phyloP scores from a whole-genome alignment of 352 stramenopile species.

The Blastocystis hominis region DNA sequence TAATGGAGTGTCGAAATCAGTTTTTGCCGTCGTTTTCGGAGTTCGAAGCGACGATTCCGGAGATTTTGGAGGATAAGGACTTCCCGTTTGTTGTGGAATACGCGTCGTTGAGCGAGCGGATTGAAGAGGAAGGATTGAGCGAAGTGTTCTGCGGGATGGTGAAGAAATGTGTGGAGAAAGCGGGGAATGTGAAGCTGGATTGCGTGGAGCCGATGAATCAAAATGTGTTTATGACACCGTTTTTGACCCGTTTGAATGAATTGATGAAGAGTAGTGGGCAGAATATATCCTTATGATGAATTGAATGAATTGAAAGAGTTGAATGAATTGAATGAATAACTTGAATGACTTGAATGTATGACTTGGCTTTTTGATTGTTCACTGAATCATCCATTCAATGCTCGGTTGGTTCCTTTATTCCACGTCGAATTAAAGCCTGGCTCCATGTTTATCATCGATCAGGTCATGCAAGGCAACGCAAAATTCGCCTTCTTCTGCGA shows the following conservation, averaged over 20 bases:
- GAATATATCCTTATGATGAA: neutral
- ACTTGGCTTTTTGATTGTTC: neutral
- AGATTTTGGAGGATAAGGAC: neutral
- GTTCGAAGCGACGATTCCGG: neutral
- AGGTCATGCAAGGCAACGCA: neutral
- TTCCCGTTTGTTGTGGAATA: neutral
- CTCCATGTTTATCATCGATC: neutral
- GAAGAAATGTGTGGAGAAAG: neutral
- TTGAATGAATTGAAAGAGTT: too few relatives aligned
- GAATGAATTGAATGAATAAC: neutral
- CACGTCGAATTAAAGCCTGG: neutral
- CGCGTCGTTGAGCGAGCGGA: neutral
- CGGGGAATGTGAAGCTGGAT: neutral
- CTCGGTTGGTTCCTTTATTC: neutral
- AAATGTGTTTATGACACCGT: neutral
- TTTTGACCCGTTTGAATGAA: neutral
- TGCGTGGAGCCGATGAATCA: neutral
- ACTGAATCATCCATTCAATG: too few relatives aligned
- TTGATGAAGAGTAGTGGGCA: neutral
- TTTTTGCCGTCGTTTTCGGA: neutral
- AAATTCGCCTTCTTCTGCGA: constrained; percentile 24
- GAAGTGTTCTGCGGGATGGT: neutral
- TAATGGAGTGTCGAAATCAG: neutral
- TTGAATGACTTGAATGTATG: neutral
- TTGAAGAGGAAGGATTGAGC: neutral